These are phyloP conservation scores for Triticum monococcum DNA, from an alignment of 176 grass and related monocot genomes.

Conservation along the genomic window DNA sequence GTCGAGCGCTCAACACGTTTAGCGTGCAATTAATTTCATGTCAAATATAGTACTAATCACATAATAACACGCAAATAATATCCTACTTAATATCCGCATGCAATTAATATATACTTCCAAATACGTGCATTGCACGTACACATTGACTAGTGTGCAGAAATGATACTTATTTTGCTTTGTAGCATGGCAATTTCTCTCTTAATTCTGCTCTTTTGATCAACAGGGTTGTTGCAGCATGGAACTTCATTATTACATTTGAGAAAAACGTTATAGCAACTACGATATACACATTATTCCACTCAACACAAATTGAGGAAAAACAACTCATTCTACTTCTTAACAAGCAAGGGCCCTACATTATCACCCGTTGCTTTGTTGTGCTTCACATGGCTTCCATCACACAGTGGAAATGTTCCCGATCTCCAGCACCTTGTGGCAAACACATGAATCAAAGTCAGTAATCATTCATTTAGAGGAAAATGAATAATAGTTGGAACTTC, in stretches of 20 bases:
- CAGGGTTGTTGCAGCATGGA: background rate
- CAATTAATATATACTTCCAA: no score
- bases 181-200: background rate
- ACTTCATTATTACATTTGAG: background rate
- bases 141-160: background rate
- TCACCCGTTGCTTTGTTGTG: constrained; percentile 97
- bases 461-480: no score
- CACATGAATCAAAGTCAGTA: background rate
- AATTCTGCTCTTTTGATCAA: background rate
- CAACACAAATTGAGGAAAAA: constrained; percentile 3
- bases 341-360: constrained; percentile 85
- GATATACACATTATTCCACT: background rate
- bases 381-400: constrained; percentile 87
- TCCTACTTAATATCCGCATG: no score
- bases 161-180: background rate
- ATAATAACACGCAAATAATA: no score
- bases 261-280: background rate
- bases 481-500: background rate
- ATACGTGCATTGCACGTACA: no score
- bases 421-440: constrained; percentile 76
- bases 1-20: no score
- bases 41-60: no score
- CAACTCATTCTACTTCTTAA: constrained; percentile 63
- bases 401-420: constrained; percentile 90
- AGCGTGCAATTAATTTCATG: no score